phyloP scores from a whole-genome alignment of 345 rosid genomes.

The Gossypium anomalum region DNA sequence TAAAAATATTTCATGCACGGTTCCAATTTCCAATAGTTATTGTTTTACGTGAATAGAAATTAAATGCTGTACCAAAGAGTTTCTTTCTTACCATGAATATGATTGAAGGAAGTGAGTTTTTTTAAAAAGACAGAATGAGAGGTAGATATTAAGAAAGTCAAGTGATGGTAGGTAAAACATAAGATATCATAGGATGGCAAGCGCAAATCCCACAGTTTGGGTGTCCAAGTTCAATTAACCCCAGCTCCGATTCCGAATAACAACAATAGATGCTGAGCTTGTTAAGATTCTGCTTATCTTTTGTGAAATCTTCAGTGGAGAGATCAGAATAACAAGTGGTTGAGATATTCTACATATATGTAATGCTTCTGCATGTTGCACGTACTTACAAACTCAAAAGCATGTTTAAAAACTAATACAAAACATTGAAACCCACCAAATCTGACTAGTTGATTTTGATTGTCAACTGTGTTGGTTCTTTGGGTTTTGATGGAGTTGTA shows the following conservation, averaged over 20 bases:
- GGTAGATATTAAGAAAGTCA: no score
- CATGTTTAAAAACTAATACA: not conserved
- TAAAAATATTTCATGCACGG: not conserved
- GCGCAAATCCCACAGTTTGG: not conserved
- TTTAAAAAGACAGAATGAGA: no score
- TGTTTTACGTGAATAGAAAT: not conserved
- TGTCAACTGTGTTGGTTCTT: not conserved
- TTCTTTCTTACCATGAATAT: no score
- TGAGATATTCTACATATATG: not conserved
- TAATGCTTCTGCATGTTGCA: not conserved
- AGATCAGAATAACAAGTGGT: slow-evolving; percentile 12
- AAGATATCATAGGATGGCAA: no score
- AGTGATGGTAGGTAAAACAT: no score
- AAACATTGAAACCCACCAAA: not conserved
- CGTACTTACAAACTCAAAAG: no score
- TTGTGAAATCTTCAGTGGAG: not conserved
- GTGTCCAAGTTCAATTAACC: slow-evolving; percentile 10
- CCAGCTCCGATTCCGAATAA: not conserved
- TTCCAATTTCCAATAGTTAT: not conserved
- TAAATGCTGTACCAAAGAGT: not conserved
- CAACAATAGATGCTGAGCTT: not conserved
- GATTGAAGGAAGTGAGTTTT: no score
- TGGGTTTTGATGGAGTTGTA: not conserved
- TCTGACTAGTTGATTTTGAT: not conserved
- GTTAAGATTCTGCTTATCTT: slow-evolving; percentile 18